phyloP scores from a whole-genome alignment of 306 rosid genomes.

The Prunus dulcis region DNA sequence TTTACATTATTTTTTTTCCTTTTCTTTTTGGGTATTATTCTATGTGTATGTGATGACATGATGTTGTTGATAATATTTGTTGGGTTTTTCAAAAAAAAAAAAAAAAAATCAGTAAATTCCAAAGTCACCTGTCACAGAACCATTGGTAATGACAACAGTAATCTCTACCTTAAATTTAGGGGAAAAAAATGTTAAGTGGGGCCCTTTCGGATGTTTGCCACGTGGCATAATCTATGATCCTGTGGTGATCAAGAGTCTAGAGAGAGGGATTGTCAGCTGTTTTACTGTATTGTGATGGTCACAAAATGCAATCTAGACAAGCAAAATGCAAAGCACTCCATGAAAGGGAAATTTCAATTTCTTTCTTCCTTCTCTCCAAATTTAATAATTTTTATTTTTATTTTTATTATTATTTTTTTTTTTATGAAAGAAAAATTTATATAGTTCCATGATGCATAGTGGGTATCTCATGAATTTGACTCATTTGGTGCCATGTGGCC shows the following conservation, averaged over 20 bases:
- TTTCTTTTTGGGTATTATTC: constrained; percentile 29
- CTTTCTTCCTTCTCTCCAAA: not conserved
- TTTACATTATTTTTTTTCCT: not conserved
- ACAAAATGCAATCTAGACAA: not conserved
- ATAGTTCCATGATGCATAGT: constrained; percentile 46
- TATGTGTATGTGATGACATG: constrained; percentile 53
- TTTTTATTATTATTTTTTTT: too few relatives aligned
- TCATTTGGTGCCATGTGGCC: constrained; percentile 41
- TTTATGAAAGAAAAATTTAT: not conserved
- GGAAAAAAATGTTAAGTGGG: constrained; percentile 7
- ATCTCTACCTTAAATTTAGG: constrained; percentile 42
- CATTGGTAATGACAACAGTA: constrained; percentile 27
- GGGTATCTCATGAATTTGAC: constrained; percentile 72
- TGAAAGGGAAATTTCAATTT: constrained; percentile 10
- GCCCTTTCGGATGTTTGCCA: constrained; percentile 28
- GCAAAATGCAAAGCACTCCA: constrained; percentile 9
- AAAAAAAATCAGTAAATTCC: constrained; percentile 7
- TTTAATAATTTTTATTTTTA: not conserved
- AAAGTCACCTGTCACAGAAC: constrained; percentile 26
- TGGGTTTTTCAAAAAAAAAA: constrained; percentile 19
- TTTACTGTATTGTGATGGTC: not conserved
- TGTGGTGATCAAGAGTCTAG: constrained; percentile 17
- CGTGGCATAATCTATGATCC: constrained; percentile 14
- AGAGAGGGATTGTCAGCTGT: constrained; percentile 26
- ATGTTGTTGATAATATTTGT: constrained; percentile 49